Base-by-base conservation (phyloP, 2,329 filamentous ascomycete species). In the Aspergillaceae sp. region DNA sequence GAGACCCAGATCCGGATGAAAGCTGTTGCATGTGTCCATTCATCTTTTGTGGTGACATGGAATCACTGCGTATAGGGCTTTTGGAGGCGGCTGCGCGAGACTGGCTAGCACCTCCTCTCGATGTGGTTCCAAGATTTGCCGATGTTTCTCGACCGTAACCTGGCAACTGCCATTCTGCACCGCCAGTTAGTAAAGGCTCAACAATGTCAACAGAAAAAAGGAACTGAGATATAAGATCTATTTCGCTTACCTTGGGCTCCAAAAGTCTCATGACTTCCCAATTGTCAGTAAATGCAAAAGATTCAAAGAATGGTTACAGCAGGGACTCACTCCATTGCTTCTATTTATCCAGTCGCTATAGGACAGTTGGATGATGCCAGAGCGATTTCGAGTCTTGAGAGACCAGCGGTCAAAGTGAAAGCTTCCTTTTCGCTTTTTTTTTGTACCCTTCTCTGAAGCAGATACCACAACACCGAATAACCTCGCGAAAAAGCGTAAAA, bases 121-220 rank as follows among this genome's bases (percentile, higher is more conserved):
- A 26, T 11, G 37, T 4, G 10, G 29, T 9, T 33, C n/a, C 42
- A 37, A 27, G 34, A 6, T 26, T 29, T 26, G 41, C 48, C 4
- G 29, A 4, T 4, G 27, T 11, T n/a, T 35, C 26, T 19, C 49
- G 42, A n/a, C 54, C 56, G 42, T 60, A 58, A 1, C 55, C 56
- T 26, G 50, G 49, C 4, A 60, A 43, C 34, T 49, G 36, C 57
- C 57, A 60, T 48, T 59, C 57, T 60, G 34, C 26, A 11, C 3
- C 33, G 11, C 4, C n/a, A 11, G 11, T 34, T 42, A 42, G 29
- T 2, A 5, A 19, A 10, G 9, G 28, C 42, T 19, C 19, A 19
- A 19, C 2, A 19, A 19, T 19, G 19, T 19, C 19, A 19, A 19
- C 19, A 19, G 19, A 19, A 19, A 19, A 19, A 19, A 19, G 19